These are phyloP conservation scores for Xenoacremonium recifei DNA, from an alignment of 2,329 filamentous ascomycete genomes.

Conservation along the genomic window DNA sequence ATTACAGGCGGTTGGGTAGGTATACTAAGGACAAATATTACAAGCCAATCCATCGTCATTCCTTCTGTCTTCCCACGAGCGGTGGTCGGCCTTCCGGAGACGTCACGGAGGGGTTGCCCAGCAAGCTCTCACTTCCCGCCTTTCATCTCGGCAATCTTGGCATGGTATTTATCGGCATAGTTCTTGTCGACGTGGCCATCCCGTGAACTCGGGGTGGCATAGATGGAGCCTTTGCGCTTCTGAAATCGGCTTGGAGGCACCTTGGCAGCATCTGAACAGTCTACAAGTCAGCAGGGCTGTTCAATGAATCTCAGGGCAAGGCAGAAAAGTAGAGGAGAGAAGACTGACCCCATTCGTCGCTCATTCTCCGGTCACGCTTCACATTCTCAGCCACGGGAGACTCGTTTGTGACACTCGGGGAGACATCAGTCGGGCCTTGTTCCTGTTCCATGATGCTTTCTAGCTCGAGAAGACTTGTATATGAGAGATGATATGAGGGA, in stretches of 20 bases:
- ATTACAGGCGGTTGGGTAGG: conserved; percentile 12
- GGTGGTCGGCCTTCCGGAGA: background rate
- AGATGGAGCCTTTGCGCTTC: conserved; percentile 68
- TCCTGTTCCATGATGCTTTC: too few species aligned
- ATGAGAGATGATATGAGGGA: too few species aligned
- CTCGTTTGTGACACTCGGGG: conserved; percentile 25
- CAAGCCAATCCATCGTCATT: conserved; percentile 15
- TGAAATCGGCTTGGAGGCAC: conserved; percentile 67
- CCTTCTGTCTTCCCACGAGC: too few species aligned
- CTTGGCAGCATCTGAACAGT: conserved; percentile 59
- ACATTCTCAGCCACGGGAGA: conserved; percentile 25
- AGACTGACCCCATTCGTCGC: conserved; percentile 49
- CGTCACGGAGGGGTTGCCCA: background rate
- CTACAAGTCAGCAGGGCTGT: conserved; percentile 3
- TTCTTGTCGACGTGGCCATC: conserved; percentile 64
- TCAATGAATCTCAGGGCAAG: background rate
- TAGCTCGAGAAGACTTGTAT: too few species aligned
- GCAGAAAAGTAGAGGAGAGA: background rate
- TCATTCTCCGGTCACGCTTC: conserved; percentile 35
- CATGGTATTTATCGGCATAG: conserved; percentile 58
- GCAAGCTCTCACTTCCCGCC: conserved; percentile 33
- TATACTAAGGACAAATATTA: conserved; percentile 18
- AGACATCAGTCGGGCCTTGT: conserved; percentile 18
- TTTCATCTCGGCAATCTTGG: conserved; percentile 55
- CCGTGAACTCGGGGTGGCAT: conserved; percentile 61